A percentile compares a stretch with the other conserved stretches of the same genome.
Conservation (phyloP, 148 eudicot species). For the Camellia granthamiana region DNA sequence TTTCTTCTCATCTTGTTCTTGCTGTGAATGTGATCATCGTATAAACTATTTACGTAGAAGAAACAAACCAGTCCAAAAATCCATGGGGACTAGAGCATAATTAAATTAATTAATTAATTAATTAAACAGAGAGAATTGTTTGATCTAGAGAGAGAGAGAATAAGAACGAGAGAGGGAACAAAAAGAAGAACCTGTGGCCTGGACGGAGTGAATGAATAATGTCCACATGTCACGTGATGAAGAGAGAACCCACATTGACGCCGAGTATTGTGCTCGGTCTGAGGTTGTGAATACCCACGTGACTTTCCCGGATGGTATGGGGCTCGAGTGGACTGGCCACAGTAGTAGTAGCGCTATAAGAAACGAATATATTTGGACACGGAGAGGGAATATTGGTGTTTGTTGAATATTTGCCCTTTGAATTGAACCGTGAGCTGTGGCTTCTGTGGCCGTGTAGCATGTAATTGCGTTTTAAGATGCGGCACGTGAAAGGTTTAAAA, state of each 20-base stretch:
- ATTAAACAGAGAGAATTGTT: too few relatives aligned
- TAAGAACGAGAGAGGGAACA: conserved; percentile 23
- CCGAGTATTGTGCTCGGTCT: conserved; percentile 40
- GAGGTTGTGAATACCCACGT: conserved; percentile 19
- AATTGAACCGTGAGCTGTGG: too few relatives aligned
- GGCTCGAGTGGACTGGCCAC: conserved; percentile 26
- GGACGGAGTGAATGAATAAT: conserved; percentile 26
- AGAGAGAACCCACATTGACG: conserved; percentile 30
- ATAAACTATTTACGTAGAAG: conserved; percentile 2
- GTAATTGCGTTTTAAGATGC: too few relatives aligned
- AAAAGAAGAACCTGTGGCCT: conserved; percentile 12
- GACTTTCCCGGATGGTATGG: conserved; percentile 5
- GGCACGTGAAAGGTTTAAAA: too few relatives aligned
- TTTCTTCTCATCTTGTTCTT: conserved; percentile 22
- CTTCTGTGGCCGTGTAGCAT: too few relatives aligned
- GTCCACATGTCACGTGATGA: conserved; percentile 35
- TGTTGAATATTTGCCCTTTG: background rate
- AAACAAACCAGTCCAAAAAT: conserved; percentile 8
- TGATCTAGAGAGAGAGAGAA: background rate
- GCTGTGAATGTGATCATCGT: conserved; percentile 11
- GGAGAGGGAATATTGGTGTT: conserved; percentile 71
- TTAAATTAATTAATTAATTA: background rate
- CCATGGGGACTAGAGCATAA: conserved; percentile 21
- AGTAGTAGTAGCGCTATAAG: background rate
- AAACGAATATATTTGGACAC: conserved; percentile 50